phyloP scores from a whole-genome alignment of 192 early-diverging fungal species.

The Spizellomyces sp. region DNA sequence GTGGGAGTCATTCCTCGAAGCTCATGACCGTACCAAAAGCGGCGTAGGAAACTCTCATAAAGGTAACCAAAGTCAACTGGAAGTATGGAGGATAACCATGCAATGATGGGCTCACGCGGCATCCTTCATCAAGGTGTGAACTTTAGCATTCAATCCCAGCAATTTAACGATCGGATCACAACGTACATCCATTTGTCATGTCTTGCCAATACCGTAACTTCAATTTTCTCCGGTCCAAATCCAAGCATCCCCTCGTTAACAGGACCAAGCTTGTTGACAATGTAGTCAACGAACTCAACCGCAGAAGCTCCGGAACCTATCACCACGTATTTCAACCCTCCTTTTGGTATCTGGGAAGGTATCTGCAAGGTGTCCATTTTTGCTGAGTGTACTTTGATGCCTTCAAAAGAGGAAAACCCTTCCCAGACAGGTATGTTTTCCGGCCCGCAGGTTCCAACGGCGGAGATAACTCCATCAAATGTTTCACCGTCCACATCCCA shows the following conservation, averaged over 20 bases:
- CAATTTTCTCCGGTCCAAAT: conserved; percentile 1
- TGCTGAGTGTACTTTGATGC: conserved; percentile 11
- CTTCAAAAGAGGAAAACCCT: conserved; percentile 4
- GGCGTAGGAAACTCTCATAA: conserved; percentile 15
- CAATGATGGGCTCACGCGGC: conserved; percentile 16
- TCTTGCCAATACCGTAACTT: conserved; percentile 19
- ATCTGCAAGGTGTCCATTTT: conserved; percentile 16
- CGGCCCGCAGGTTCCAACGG: conserved; percentile 24
- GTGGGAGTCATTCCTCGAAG: conserved; percentile 18
- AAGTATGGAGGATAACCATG: conserved; percentile 4
- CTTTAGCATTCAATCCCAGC: background rate
- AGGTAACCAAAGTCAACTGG: conserved; percentile 14
- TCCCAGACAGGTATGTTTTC: conserved; percentile 13
- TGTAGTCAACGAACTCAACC: conserved; percentile 28
- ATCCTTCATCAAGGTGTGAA: conserved; percentile 11
- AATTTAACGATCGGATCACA: background rate
- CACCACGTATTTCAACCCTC: conserved; percentile 5
- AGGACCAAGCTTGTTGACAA: conserved; percentile 5
- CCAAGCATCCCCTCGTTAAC: conserved; percentile 16
- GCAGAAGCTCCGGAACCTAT: conserved; percentile 22
- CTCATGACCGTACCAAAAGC: conserved; percentile 29
- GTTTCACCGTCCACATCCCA: conserved; percentile 3
- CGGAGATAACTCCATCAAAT: conserved; percentile 28
- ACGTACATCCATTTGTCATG: conserved; percentile 15
- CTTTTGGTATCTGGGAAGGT: background rate